Percentiles rank a stretch among this genome's conserved stretches.
Conservation (phyloP, 768 basidiomycete species). For the Phallus indusiatus region DNA sequence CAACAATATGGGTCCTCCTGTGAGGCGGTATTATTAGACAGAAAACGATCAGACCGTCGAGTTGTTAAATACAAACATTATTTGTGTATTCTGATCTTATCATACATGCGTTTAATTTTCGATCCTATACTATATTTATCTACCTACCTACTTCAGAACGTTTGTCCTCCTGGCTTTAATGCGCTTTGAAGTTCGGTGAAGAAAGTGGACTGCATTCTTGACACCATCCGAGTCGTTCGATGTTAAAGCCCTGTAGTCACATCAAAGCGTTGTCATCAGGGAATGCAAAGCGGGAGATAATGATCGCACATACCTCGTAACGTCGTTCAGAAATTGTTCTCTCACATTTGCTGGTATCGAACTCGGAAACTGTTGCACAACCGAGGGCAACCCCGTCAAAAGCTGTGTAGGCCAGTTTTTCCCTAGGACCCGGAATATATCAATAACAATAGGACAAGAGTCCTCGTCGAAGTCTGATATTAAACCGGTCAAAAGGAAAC, state of each 20-base stretch:
- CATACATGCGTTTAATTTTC: too few species aligned
- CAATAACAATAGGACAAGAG: slow-evolving; percentile 57
- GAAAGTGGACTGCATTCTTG: slow-evolving; percentile 62
- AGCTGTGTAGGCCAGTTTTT: slow-evolving; percentile 60
- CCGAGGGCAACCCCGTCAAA: slow-evolving; percentile 59
- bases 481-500: slow-evolving; percentile 64
- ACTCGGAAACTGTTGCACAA: slow-evolving; percentile 55
- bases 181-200: slow-evolving; percentile 64
- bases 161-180: slow-evolving; percentile 9
- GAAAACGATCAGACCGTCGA: background rate
- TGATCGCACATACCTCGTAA: slow-evolving; percentile 51
- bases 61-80: too few species aligned
- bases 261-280: slow-evolving; percentile 9
- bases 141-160: background rate
- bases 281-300: slow-evolving; percentile 6
- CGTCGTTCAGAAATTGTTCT: slow-evolving; percentile 60
- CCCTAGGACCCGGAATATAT: slow-evolving; percentile 65
- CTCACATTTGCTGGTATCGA: slow-evolving; percentile 56
- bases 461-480: slow-evolving; percentile 88
- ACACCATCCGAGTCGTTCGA: slow-evolving; percentile 66
- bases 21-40: background rate
- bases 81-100: too few species aligned
- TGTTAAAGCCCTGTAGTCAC: slow-evolving; percentile 48
- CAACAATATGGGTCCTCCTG: background rate
- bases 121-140: background rate